These are phyloP conservation scores for Pythium rhizo-oryzae DNA, from an alignment of 352 stramenopile species.

Conservation along the genomic window DNA sequence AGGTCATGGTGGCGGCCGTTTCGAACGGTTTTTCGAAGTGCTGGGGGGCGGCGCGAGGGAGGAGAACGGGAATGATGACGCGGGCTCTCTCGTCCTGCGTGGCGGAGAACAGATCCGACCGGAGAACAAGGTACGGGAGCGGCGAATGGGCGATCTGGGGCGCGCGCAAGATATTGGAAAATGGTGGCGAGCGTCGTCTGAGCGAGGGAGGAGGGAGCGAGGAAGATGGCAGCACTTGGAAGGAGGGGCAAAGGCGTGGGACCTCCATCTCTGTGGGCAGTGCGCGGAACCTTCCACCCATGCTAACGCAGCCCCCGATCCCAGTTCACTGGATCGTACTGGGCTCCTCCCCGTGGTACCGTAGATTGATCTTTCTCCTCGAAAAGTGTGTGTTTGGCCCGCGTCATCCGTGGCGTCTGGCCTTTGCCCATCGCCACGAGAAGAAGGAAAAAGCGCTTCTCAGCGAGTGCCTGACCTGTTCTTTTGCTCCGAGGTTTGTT, in stretches of 20 bases:
- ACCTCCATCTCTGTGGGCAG: not conserved
- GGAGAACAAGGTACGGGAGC: not conserved
- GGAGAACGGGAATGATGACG: conserved; percentile 6
- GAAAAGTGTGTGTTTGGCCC: not conserved
- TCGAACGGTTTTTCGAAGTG: not conserved
- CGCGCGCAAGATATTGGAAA: not conserved
- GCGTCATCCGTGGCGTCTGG: not conserved
- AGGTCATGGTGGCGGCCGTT: not conserved
- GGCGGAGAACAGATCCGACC: not conserved
- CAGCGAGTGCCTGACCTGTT: not conserved
- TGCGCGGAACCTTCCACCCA: not conserved
- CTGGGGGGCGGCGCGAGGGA: not conserved
- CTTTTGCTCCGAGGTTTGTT: not conserved
- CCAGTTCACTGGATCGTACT: not conserved
- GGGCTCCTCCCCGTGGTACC: not conserved
- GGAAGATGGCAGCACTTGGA: not conserved
- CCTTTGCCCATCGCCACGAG: not conserved
- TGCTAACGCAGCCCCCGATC: not conserved
- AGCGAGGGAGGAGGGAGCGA: not conserved
- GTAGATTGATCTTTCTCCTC: not conserved
- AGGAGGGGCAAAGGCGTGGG: not conserved
- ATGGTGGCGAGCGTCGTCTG: not conserved
- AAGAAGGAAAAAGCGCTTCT: not conserved
- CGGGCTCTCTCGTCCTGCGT: not conserved
- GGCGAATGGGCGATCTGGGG: not conserved